phyloP scores from a whole-genome alignment of 108 stramenopile species.

The Nitzschia sp. region DNA sequence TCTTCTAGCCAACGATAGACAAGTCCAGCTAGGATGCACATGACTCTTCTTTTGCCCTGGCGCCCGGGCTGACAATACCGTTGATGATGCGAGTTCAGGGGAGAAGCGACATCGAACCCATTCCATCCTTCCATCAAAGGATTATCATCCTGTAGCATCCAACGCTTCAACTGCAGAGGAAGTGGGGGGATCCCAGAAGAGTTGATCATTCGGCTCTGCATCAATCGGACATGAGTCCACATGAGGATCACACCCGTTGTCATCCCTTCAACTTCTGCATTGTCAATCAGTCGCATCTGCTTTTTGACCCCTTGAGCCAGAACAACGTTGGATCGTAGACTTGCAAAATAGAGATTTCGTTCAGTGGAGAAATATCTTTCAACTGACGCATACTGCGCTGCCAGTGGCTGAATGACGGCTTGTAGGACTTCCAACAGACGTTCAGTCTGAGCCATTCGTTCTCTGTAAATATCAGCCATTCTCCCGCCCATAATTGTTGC shows the following conservation, averaged over 20 bases:
- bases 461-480: constrained; percentile 19
- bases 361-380: constrained; percentile 31
- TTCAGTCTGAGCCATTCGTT: constrained; percentile 17
- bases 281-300: constrained; percentile 34
- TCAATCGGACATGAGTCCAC: constrained; percentile 27
- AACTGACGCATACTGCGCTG: constrained; percentile 25
- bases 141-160: constrained; percentile 31
- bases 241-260: constrained; percentile 23
- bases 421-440: constrained; percentile 15
- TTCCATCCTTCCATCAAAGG: background rate
- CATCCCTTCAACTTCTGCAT: constrained; percentile 32
- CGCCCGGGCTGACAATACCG: constrained; percentile 21
- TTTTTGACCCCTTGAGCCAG: constrained; percentile 34
- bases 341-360: constrained; percentile 28
- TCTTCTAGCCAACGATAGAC: constrained; percentile 67
- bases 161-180: constrained; percentile 31
- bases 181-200: constrained; percentile 2
- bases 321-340: constrained; percentile 25
- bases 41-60: constrained; percentile 54
- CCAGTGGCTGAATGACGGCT: constrained; percentile 15
- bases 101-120: background rate
- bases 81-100: constrained; percentile 3
- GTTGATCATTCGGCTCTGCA: constrained; percentile 21
- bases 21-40: constrained; percentile 52
- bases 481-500: constrained; percentile 2